Percentiles rank a stretch among this genome's conserved stretches.
phyloP scores from a whole-genome alignment of 2,329 filamentous ascomycete species.

The Setomelanomma holmii region DNA sequence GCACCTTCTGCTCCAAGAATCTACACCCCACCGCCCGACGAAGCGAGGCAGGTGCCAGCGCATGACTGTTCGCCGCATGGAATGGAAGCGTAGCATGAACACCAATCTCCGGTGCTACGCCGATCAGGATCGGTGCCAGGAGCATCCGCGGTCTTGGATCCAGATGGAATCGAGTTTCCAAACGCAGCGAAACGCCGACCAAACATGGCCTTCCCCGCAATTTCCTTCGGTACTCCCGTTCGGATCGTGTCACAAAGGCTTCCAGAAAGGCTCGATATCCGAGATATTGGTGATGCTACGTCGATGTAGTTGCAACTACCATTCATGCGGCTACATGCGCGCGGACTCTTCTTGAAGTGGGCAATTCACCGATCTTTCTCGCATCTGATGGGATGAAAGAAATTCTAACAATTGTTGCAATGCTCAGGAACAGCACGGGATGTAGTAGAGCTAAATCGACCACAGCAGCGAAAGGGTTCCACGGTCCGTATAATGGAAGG shows the following conservation, averaged over 20 bases:
- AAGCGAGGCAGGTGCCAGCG: neutral
- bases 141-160: constrained; percentile 9
- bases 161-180: constrained; percentile 8
- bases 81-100: neutral
- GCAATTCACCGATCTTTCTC: no score
- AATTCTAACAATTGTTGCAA: no score
- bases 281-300: constrained; percentile 5
- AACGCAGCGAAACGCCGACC: constrained; percentile 10
- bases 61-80: no score
- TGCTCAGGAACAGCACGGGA: no score
- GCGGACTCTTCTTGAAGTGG: no score
- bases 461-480: no score
- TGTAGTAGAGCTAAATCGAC: no score
- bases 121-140: constrained; percentile 9
- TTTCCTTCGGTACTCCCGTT: constrained; percentile 10
- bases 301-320: neutral
- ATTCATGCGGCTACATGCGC: no score
- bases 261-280: constrained; percentile 24
- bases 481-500: no score
- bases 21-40: neutral
- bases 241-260: constrained; percentile 18
- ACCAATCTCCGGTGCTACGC: constrained; percentile 10
- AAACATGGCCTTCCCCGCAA: constrained; percentile 8
- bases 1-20: neutral
- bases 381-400: no score